Evolutionary conservation across 768 basidiomycete genomes (phyloP).

Genomic region (Phanerodontia chrysosporium): DNA sequence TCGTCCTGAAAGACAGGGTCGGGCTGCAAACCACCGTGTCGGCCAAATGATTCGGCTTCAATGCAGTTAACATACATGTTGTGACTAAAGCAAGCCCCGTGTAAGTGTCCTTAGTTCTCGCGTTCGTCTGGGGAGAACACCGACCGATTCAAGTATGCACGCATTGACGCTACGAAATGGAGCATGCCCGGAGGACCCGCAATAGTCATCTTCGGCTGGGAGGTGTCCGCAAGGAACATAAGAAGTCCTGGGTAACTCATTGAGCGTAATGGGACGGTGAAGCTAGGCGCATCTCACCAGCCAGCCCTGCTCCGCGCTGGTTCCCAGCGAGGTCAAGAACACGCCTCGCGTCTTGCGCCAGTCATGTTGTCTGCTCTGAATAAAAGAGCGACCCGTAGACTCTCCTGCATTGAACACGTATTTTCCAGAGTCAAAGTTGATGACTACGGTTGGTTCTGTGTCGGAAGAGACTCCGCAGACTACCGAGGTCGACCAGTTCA

Average conservation of each 20-base stretch:
- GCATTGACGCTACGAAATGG: slow-evolving; percentile 68
- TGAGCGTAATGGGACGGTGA: not conserved
- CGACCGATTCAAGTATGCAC: slow-evolving; percentile 65
- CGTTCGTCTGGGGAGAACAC: slow-evolving; percentile 14
- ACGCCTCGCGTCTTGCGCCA: slow-evolving; percentile 66
- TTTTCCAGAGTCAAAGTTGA: slow-evolving; percentile 73
- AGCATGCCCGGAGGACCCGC: slow-evolving; percentile 71
- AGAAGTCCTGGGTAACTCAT: slow-evolving; percentile 48
- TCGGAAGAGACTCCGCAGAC: slow-evolving; percentile 62
- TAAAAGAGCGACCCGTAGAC: slow-evolving; percentile 68
- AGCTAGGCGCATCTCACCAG: slow-evolving; percentile 46
- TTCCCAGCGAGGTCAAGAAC: slow-evolving; percentile 67
- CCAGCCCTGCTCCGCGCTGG: slow-evolving; percentile 63
- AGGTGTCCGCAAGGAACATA: slow-evolving; percentile 77
- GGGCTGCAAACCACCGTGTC: slow-evolving; percentile 25
- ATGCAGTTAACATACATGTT: slow-evolving; percentile 42
- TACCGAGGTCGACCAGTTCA: slow-evolving; percentile 62
- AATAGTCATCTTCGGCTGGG: slow-evolving; percentile 51
- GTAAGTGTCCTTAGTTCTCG: not conserved
- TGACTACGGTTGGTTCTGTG: slow-evolving; percentile 72
- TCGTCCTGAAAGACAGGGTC: slow-evolving; percentile 55
- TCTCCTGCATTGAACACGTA: slow-evolving; percentile 90
- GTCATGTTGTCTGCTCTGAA: slow-evolving; percentile 60
- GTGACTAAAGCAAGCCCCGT: slow-evolving; percentile 40
- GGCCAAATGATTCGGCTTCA: slow-evolving; percentile 33